Conservation (phyloP, 2,329 filamentous ascomycete genomes). For the Macrophomina tecta region DNA sequence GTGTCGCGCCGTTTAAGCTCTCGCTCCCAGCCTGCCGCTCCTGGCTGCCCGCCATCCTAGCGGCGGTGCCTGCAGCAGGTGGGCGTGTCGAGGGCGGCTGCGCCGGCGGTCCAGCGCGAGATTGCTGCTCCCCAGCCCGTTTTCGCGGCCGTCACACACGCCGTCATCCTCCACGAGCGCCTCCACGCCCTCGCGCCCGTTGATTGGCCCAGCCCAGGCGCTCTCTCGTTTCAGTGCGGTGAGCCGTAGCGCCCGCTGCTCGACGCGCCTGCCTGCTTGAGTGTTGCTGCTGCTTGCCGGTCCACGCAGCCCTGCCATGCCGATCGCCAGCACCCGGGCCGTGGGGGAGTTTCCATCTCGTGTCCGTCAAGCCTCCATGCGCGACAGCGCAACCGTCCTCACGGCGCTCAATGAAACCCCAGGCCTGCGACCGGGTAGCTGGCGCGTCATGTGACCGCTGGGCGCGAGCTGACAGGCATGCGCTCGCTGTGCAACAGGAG, state of each 20-base stretch:
- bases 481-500: neutral
- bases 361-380: constrained; percentile 13
- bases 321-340: constrained; percentile 19
- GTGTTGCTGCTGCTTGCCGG: constrained; percentile 4
- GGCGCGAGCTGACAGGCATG: neutral
- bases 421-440: constrained; percentile 8
- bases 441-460: constrained; percentile 17
- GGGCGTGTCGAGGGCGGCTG: neutral
- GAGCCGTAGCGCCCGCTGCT: constrained; percentile 24
- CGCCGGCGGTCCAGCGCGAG: neutral
- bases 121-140: neutral
- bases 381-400: constrained; percentile 22
- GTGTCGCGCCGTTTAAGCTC: constrained; percentile 21
- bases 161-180: constrained; percentile 17
- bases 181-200: neutral
- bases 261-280: constrained; percentile 8
- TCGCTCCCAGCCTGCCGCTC: neutral
- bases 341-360: constrained; percentile 5
- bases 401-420: constrained; percentile 23
- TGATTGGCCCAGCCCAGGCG: constrained; percentile 4
- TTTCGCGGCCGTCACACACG: constrained; percentile 15
- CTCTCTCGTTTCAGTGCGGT: constrained; percentile 9
- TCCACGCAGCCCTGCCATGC: constrained; percentile 12
- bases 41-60: neutral
- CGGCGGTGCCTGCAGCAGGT: neutral